Conservation (phyloP, 179 eudicot species). For the Corrigiola litoralis region DNA sequence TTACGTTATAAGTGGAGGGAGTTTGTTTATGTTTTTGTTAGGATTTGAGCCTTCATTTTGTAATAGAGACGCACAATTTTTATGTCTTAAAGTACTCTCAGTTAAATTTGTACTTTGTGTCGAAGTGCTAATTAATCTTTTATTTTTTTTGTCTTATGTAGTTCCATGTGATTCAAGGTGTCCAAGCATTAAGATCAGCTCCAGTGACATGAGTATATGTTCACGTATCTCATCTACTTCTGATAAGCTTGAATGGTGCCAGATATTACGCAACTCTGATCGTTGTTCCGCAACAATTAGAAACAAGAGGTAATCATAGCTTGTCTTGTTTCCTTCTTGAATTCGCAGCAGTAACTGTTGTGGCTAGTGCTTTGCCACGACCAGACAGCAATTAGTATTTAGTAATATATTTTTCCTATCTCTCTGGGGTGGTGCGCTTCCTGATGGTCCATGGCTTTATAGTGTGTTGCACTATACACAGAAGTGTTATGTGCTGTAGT, state of each 20-base stretch:
- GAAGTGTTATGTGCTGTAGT: too few relatives aligned
- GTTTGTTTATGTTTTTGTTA: neutral
- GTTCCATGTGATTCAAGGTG: slow-evolving; percentile 52
- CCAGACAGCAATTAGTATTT: neutral
- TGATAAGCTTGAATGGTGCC: slow-evolving; percentile 66
- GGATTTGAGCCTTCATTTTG: neutral
- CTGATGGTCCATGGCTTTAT: too few relatives aligned
- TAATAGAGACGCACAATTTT: neutral
- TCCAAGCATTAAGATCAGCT: slow-evolving; percentile 49
- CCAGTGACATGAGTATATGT: slow-evolving; percentile 38
- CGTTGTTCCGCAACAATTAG: slow-evolving; percentile 51
- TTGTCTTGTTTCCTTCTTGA: neutral
- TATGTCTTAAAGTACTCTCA: neutral
- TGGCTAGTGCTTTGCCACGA: neutral
- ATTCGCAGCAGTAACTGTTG: neutral
- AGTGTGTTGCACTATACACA: too few relatives aligned
- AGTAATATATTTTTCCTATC: too few relatives aligned
- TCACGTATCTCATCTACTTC: slow-evolving; percentile 38
- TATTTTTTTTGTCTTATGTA: slow-evolving; percentile 14
- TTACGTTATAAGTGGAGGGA: too few relatives aligned
- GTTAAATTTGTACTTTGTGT: neutral
- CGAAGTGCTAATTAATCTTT: neutral
- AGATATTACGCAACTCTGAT: slow-evolving; percentile 57
- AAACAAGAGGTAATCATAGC: slow-evolving; percentile 48
- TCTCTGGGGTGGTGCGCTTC: too few relatives aligned